Evolutionary conservation across 768 basidiomycete species (phyloP).

Genomic region (Porphyrellus cyaneotinctus): DNA sequence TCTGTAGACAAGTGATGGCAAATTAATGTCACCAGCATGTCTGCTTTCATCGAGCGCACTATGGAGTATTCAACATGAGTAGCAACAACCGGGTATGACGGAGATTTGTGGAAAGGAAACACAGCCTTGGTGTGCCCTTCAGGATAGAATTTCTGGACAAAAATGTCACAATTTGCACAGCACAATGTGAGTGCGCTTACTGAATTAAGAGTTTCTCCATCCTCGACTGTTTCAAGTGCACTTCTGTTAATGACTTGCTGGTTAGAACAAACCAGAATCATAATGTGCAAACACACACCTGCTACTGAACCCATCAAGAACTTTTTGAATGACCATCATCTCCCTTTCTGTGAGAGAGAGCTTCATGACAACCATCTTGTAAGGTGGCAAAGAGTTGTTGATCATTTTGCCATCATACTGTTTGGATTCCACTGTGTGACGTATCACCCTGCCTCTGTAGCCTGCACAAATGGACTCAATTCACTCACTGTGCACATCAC

Average conservation of each 20-base stretch:
- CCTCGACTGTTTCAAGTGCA: not conserved
- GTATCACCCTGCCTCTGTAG: not conserved
- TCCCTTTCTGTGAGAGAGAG: not conserved
- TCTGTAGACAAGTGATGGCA: slow-evolving; percentile 2
- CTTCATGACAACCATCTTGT: not conserved
- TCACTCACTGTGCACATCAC: not conserved
- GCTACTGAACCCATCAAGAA: not conserved
- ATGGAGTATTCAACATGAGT: not conserved
- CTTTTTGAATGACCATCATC: not conserved
- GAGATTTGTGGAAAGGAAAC: slow-evolving; percentile 3
- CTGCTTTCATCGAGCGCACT: not conserved
- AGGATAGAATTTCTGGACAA: slow-evolving; percentile 7
- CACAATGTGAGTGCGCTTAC: not conserved
- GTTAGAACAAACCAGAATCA: not conserved
- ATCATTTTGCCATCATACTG: not conserved
- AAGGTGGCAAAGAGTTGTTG: slow-evolving; percentile 1
- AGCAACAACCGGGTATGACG: not conserved
- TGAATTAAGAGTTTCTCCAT: not conserved
- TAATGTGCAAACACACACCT: not conserved
- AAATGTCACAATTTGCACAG: not conserved
- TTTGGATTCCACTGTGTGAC: slow-evolving; percentile 2
- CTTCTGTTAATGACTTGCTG: not conserved
- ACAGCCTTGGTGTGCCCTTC: slow-evolving; percentile 1
- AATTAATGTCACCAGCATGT: slow-evolving; percentile 3
- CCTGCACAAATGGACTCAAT: not conserved